Evolutionary conservation across 176 grass and related monocot species (phyloP).

Genomic region (Coix lacrymajobi): DNA sequence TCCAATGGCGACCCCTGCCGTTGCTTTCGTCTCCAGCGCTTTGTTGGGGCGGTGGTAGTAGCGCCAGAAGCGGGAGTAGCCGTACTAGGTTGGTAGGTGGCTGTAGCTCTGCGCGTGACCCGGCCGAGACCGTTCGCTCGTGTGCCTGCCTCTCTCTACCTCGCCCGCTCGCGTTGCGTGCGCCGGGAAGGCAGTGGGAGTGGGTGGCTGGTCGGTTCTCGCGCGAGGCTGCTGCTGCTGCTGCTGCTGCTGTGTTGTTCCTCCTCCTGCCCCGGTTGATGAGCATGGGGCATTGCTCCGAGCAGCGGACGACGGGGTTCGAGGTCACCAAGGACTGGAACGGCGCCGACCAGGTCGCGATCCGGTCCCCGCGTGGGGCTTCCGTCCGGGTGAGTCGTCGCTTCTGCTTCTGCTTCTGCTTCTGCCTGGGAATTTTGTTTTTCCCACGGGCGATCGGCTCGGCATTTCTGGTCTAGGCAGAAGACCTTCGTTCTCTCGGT

Average conservation of each 20-base stretch:
- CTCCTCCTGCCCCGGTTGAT: constrained; percentile 1
- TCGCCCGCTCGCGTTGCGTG: constrained; percentile 4
- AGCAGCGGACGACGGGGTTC: constrained; percentile 34
- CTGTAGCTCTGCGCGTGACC: constrained; percentile 5
- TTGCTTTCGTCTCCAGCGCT: neutral
- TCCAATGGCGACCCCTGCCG: constrained; percentile 26
- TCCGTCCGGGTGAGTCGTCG: constrained; percentile 53
- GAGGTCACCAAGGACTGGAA: constrained; percentile 67
- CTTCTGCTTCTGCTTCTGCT: neutral
- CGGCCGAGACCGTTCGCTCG: neutral
- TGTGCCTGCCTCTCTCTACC: neutral
- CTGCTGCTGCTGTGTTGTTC: neutral
- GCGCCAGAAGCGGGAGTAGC: neutral
- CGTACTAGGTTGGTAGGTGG: constrained; percentile 19
- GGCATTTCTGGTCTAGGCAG: neutral
- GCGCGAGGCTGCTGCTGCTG: neutral
- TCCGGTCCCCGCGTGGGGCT: constrained; percentile 53
- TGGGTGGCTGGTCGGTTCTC: constrained; percentile 18
- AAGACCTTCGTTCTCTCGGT: neutral
- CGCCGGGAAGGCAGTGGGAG: constrained; percentile 19
- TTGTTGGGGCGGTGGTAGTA: neutral
- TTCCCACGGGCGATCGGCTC: constrained; percentile 3
- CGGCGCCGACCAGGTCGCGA: constrained; percentile 53
- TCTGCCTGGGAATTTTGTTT: neutral
- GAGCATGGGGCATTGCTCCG: constrained; percentile 49